Conservation (phyloP, 2,329 filamentous ascomycete species). For the Pestalotiopsis sp. region DNA sequence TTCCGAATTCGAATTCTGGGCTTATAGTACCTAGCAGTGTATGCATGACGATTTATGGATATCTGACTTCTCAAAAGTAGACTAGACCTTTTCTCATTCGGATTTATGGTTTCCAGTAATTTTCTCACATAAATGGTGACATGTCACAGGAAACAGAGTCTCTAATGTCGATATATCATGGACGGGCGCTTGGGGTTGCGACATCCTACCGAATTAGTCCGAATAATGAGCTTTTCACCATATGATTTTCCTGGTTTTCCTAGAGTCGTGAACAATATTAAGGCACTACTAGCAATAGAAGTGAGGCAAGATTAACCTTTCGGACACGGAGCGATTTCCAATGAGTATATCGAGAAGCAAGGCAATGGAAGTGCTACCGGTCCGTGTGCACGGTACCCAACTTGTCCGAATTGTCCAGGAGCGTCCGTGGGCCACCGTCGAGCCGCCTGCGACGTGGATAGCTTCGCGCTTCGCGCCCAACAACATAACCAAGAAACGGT, state of each 20-base stretch:
- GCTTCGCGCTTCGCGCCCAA: background rate
- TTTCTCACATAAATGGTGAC: too few species aligned
- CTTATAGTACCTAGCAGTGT: too few species aligned
- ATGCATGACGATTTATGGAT: too few species aligned
- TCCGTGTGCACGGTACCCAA: background rate
- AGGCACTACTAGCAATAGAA: background rate
- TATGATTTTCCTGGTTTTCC: background rate
- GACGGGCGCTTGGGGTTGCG: too few species aligned
- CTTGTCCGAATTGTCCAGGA: background rate
- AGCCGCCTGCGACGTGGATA: background rate
- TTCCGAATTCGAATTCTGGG: too few species aligned
- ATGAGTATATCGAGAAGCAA: background rate
- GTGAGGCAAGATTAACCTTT: background rate
- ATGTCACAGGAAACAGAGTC: too few species aligned
- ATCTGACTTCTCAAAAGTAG: too few species aligned
- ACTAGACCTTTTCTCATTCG: too few species aligned
- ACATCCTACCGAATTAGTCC: background rate
- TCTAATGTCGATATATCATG: too few species aligned
- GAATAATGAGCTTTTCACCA: background rate
- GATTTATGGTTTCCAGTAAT: too few species aligned
- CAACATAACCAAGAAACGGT: background rate
- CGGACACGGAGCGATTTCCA: background rate
- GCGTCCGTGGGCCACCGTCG: background rate
- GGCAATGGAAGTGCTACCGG: background rate
- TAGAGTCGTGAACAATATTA: background rate